Evolutionary conservation across 2,329 filamentous ascomycete genomes (phyloP), one percentile per base, ranked within the genome.

Genomic region (Hypomyces perniciosus): DNA sequence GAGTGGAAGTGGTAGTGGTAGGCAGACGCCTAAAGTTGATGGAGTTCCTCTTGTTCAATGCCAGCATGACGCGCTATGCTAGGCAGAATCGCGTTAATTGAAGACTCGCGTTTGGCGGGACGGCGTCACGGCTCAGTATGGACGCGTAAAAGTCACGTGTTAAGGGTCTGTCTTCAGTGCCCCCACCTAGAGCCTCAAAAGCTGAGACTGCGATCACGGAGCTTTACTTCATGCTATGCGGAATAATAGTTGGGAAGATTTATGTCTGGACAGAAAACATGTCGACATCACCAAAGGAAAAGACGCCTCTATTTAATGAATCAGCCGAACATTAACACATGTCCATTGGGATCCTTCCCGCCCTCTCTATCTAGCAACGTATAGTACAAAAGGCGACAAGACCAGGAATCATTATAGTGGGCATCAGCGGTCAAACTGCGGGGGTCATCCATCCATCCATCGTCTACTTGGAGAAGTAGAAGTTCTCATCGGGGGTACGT

Each of bases 401-500:
- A 59, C 54, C 57, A 59, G 55, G 55, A 61, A 60, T 66, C 64
- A 67, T 68, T 65, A 68, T 56, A 52, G 57, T 57, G 48, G 38
- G 34, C 50, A 40, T 47, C 34, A 35, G 50, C 41, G n/a, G n/a
- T 38, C 10, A 28, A 44, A 35, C 20, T 28, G 28, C 8, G 29
- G n/a, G 10, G 37, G 42, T 20, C 20, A 5, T 20, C 44, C 29
- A 20, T 29, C 42, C 27, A 41, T 28, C 20, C n/a, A 29, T 45
- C 48, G 7, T 53, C 60, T 72, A 73, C 63, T 77, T 73, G 64
- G 74, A 86, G 75, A 89, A 96, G 78, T 95, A 96, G 75, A 85
- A 93, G 74, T 90, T 92, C 86, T 97, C 93, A 66, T 97, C 91
- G 49, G 86, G 80, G 54, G 86, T 90, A 56, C 92, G 82, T 62